Evolutionary conservation across 208 protist species (phyloP).

Genomic region (Lotmaria passim): DNA sequence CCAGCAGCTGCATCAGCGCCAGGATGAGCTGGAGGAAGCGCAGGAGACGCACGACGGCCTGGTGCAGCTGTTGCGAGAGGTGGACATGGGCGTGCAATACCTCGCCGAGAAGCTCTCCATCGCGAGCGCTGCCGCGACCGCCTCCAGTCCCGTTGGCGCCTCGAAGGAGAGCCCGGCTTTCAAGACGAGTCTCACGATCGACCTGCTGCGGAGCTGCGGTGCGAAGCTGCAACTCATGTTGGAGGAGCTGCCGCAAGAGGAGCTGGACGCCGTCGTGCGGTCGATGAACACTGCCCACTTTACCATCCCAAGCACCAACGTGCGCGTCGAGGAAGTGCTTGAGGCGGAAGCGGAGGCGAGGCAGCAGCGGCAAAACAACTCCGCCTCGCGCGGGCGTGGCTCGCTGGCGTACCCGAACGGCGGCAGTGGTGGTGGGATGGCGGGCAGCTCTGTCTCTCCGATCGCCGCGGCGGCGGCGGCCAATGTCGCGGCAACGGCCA

Average conservation of each 20-base stretch:
- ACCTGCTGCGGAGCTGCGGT: conserved; percentile 63
- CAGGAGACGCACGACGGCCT: conserved; percentile 70
- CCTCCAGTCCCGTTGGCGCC: background rate
- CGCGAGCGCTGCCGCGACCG: conserved; percentile 9
- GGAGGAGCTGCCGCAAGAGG: conserved; percentile 54
- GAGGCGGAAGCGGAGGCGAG: no score
- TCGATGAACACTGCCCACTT: conserved; percentile 36
- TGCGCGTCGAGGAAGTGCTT: conserved; percentile 56
- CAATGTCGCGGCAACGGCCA: background rate
- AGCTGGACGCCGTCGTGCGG: conserved; percentile 47
- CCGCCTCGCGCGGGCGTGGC: conserved; percentile 14
- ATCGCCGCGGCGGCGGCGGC: background rate
- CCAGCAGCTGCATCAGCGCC: conserved; percentile 73
- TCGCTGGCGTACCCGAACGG: conserved; percentile 5
- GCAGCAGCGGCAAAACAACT: conserved; percentile 21
- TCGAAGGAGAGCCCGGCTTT: conserved; percentile 10
- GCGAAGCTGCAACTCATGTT: conserved; percentile 71
- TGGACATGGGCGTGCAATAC: conserved; percentile 90
- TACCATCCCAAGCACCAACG: conserved; percentile 50
- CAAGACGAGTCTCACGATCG: conserved; percentile 33
- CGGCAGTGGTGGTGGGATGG: background rate
- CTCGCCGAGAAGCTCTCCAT: conserved; percentile 85
- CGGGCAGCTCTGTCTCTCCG: conserved; percentile 1
- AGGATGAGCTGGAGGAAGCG: conserved; percentile 62
- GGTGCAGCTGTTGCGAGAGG: conserved; percentile 76